Base-by-base conservation (phyloP, 495 filamentous ascomycete genomes). In the Talaromyces trachyspermus region DNA sequence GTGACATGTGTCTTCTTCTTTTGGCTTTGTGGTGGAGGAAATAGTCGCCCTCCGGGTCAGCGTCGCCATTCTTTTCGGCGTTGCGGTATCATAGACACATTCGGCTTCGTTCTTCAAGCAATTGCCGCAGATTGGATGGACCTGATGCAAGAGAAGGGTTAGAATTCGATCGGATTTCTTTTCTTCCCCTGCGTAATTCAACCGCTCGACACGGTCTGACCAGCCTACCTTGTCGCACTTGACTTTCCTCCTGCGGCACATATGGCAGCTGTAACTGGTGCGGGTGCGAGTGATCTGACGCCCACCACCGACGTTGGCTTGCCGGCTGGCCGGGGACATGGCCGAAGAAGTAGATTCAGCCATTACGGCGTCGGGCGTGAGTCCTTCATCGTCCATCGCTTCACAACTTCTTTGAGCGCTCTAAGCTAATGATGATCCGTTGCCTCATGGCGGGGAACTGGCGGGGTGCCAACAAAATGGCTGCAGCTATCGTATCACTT, bases 241-340 rank as follows among this genome's bases (percentile, higher is more conserved):
- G 22, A 74, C 69, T 46, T 74, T 74, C 24, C 71, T 59, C 39
- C 67, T 56, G 40, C 71, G 68, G 59, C 71, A 74, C 0, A 61
- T 67, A 54, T 74, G 69, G 51, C 71, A 74, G 50, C 69, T 73
- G 50, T 73, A 73, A 49, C 69, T 72, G 23, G 68, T 60, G 47
- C 71, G 68, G 40, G 71, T 74, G 2, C 71, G 66, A 20, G 71
- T 74, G 33, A 74, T 74, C 48, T 72, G 69, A 39, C 68, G 66
- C 39, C 56, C 58, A 29, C 57, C 51, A 4, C 53, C 54, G 11
- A 61, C 41, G 17, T 5, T 4, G 11, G 12, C 9, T 9, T 42
- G 23, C 29, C 35, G 22, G 27, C 24, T 23, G 14, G 29, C 15
- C 30, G 38, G 29, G 35, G 46, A 25, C 18, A 14, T 41, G 11